Conservation (phyloP, 2,329 filamentous ascomycete genomes). For the Amylocarpus encephaloides region DNA sequence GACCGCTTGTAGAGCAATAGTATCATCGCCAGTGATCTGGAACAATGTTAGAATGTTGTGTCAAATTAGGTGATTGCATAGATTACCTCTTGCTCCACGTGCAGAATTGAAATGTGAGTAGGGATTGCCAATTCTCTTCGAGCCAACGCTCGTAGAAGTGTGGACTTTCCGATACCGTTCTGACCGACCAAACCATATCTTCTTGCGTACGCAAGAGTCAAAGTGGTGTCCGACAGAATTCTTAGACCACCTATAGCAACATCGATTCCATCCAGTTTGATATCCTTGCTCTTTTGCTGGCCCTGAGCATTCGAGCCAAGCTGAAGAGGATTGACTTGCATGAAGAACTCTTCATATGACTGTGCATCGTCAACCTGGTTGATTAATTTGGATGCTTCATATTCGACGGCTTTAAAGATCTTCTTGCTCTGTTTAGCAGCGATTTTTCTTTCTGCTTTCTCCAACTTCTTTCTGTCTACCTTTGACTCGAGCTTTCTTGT, state of each 20-base stretch:
- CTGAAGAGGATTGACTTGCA: slow-evolving; percentile 96
- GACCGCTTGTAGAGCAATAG: slow-evolving; percentile 87
- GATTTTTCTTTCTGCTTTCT: slow-evolving; percentile 97
- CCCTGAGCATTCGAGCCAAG: slow-evolving; percentile 61
- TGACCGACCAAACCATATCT: slow-evolving; percentile 97
- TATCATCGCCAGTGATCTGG: slow-evolving; percentile 90
- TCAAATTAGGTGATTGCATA: slow-evolving; percentile 10
- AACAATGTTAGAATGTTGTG: slow-evolving; percentile 17
- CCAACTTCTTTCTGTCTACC: slow-evolving; percentile 96
- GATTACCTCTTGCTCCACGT: slow-evolving; percentile 90
- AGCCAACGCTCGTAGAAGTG: slow-evolving; percentile 84
- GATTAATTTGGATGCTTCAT: slow-evolving; percentile 87
- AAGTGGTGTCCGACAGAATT: slow-evolving; percentile 82
- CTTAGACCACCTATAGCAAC: slow-evolving; percentile 84
- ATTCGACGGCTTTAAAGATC: slow-evolving; percentile 95
- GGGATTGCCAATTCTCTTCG: slow-evolving; percentile 91
- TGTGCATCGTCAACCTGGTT: slow-evolving; percentile 75
- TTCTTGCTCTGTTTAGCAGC: slow-evolving; percentile 98
- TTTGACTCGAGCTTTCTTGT: slow-evolving; percentile 92
- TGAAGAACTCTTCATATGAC: slow-evolving; percentile 99
- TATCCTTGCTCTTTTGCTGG: slow-evolving; percentile 90
- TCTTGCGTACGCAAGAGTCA: slow-evolving; percentile 86
- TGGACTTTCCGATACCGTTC: slow-evolving; percentile 98
- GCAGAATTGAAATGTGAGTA: slow-evolving; percentile 95
- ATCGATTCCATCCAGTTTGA: slow-evolving; percentile 95